phyloP scores from a whole-genome alignment of 1,284 basidiomycete species.

The Tetrapyrgos nigripes region DNA sequence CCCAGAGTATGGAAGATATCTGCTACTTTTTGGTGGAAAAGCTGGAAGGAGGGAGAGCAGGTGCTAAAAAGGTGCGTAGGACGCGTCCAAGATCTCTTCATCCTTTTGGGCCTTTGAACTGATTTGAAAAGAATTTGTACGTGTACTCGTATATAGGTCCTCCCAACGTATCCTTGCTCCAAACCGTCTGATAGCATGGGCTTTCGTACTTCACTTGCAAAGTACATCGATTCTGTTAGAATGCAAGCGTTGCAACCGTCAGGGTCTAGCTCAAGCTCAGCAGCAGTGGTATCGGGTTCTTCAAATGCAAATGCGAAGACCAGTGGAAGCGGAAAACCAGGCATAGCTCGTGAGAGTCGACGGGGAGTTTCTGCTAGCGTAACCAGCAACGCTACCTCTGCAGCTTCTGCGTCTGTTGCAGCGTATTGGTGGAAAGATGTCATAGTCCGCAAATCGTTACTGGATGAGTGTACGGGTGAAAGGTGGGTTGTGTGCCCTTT shows the following conservation, averaged over 20 bases:
- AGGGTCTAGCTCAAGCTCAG: too few relatives aligned
- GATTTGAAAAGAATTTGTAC: background rate
- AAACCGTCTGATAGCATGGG: slow-evolving; percentile 55
- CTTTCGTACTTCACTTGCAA: slow-evolving; percentile 55
- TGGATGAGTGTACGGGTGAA: slow-evolving; percentile 61
- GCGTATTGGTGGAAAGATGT: slow-evolving; percentile 62
- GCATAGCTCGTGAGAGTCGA: too few relatives aligned
- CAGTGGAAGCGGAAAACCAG: too few relatives aligned
- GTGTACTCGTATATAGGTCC: slow-evolving; percentile 37
- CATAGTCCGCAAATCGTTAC: slow-evolving; percentile 55
- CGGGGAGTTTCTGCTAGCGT: slow-evolving; percentile 45
- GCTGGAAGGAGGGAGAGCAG: slow-evolving; percentile 42
- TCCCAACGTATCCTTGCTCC: slow-evolving; percentile 55
- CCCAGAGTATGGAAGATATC: slow-evolving; percentile 57
- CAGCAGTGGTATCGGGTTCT: too few relatives aligned
- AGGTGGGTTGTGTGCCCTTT: slow-evolving; percentile 38
- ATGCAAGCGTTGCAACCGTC: too few relatives aligned
- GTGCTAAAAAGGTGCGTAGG: slow-evolving; percentile 40
- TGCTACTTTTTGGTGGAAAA: slow-evolving; percentile 53
- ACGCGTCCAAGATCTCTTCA: background rate
- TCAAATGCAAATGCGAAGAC: too few relatives aligned
- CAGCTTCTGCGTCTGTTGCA: slow-evolving; percentile 6
- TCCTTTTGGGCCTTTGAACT: background rate
- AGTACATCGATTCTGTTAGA: slow-evolving; percentile 55
- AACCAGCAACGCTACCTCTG: slow-evolving; percentile 19